Evolutionary conservation across 805 yeast genomes (phyloP), one percentile per base, ranked within the genome.

Genomic region (Candida odintsovae): DNA sequence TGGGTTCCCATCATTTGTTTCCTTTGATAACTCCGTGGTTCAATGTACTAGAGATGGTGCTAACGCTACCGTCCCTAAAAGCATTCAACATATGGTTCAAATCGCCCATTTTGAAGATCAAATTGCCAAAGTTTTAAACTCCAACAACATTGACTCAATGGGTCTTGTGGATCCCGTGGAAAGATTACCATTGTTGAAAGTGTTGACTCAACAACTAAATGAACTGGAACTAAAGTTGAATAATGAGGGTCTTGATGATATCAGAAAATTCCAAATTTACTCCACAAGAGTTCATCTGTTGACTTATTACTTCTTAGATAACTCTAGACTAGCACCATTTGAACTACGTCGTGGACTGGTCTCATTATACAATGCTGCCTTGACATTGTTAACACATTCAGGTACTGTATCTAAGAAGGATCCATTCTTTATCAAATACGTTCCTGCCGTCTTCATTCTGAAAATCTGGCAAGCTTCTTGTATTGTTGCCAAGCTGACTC

Each of bases 1-100:
- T 67, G 99, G 99, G 18, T 90, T 86, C 59, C 99, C 98, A 0
- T 89, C 95, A 0, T 90, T 89, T 65, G 90, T 87, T 4, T 87
- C 83, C 49, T 86, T 90, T 59, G 96, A 89, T 61, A 75, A 83
- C 22, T 74, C 89, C 1, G 77, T 84, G 2, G 66, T 81, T 57
- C 72, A 72, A 6, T 72, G 81, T 4, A 75, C 77, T 54, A 65
- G 76, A 40, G 76, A 73, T 12, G 38, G 31, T 9, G 11, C 42
- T n/a, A 29, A 18, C 8, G 64, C 75, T n/a, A 63, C 58, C 4
- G 44, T 61, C 7, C 61, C 66, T 19, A 48, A 50, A 7, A 55
- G 55, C 53, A 72, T 92, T 39, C 74, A 78, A 44, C 89, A 81
- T 54, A 83, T 89, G 86, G 77, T 86, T 62, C 87, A 84, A 54